A percentile compares a stretch with the other conserved stretches of the same genome.
These are phyloP conservation scores for Orychophragmus violaceus DNA, from an alignment of 345 rosid species.

Conservation along the genomic window DNA sequence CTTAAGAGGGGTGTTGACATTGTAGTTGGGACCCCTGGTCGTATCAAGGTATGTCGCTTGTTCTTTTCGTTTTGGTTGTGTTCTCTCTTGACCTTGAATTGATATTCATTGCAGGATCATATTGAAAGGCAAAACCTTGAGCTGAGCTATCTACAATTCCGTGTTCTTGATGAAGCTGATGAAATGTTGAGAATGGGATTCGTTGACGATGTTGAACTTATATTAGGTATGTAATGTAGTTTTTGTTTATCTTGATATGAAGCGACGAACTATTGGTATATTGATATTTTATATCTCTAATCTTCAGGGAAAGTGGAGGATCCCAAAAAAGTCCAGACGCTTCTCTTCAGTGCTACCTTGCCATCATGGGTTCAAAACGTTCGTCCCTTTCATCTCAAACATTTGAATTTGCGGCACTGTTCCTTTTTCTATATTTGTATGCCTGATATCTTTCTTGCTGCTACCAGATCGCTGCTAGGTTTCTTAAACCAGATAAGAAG, in stretches of 20 bases:
- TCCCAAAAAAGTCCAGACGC: slow-evolving; percentile 83
- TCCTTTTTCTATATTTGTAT: not conserved
- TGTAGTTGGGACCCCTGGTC: slow-evolving; percentile 95
- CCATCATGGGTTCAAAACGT: slow-evolving; percentile 92
- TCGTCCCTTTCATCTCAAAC: slow-evolving; percentile 22
- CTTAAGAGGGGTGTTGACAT: slow-evolving; percentile 83
- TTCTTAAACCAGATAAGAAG: slow-evolving; percentile 65
- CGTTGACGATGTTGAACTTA: slow-evolving; percentile 93
- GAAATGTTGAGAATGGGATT: slow-evolving; percentile 99
- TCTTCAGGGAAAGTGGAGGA: slow-evolving; percentile 78
- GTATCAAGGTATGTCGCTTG: slow-evolving; percentile 57
- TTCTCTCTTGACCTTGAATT: not conserved
- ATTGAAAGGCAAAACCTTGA: slow-evolving; percentile 69
- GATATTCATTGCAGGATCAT: slow-evolving; percentile 54
- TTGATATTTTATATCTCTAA: not conserved
- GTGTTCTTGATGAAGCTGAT: slow-evolving; percentile 98
- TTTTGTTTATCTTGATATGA: not conserved
- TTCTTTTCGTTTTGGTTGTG: not conserved
- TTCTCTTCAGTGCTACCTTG: slow-evolving; percentile 97
- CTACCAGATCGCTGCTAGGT: slow-evolving; percentile 59
- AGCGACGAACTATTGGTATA: not conserved
- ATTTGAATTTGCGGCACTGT: too few relatives aligned
- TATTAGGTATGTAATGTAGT: slow-evolving; percentile 49
- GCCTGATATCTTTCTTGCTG: slow-evolving; percentile 3
- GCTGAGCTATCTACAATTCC: slow-evolving; percentile 59